These are phyloP conservation scores for Umbellularia californica DNA, from an alignment of 164 flowering plant species.

Conservation along the genomic window DNA sequence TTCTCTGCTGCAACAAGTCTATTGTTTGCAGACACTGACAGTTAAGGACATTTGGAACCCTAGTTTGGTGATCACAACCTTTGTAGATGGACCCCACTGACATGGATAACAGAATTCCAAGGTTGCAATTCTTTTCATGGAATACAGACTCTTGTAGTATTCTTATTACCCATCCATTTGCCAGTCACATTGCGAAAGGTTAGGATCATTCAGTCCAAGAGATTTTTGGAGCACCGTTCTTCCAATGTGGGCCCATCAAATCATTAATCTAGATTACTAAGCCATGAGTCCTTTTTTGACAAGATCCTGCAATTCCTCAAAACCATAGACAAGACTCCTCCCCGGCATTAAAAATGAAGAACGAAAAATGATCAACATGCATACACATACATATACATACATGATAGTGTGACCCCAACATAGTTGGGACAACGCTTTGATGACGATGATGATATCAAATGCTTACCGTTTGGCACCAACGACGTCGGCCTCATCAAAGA, in stretches of 20 bases:
- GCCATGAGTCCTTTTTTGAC: not conserved
- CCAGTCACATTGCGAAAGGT: not conserved
- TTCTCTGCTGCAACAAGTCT: not conserved
- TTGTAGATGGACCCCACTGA: not conserved
- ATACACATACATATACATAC: no score
- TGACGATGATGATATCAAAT: not conserved
- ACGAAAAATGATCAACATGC: no score
- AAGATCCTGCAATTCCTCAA: not conserved
- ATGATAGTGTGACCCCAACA: no score
- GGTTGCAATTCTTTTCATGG: not conserved
- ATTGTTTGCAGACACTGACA: not conserved
- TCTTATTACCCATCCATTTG: not conserved
- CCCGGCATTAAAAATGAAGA: conserved; percentile 5
- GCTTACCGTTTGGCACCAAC: conserved; percentile 73
- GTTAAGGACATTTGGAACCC: not conserved
- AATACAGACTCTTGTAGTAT: not conserved
- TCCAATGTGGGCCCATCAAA: not conserved
- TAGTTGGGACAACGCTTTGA: no score
- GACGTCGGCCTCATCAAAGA: conserved; percentile 93
- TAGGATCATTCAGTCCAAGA: not conserved
- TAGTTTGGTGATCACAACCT: not conserved
- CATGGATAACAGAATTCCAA: not conserved
- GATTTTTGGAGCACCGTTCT: not conserved
- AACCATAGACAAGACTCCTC: not conserved
- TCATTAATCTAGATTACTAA: not conserved